Base-by-base conservation (phyloP, 352 stramenopile species). In the Pythium coloratum region DNA sequence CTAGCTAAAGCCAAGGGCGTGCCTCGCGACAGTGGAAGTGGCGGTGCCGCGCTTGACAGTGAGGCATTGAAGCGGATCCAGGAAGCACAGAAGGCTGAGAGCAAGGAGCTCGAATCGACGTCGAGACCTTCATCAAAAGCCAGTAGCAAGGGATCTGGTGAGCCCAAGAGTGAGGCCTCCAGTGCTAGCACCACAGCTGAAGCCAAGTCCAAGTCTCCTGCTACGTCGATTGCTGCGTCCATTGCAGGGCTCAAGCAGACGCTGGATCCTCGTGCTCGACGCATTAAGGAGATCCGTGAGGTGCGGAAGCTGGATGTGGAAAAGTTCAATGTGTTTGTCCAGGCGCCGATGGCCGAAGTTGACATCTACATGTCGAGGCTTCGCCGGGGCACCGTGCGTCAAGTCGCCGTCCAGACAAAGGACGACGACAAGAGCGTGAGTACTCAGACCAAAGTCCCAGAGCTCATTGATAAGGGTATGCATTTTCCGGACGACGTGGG, bases 401-500 rank as follows among this genome's bases (percentile, higher is more conserved):
- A 91, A 28, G 80, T 76, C 0, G 84, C 84, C 34, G 67, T 77
- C 1, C 83, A 92, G 55, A 88, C 80, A 0, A 88, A 78, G 59
- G 84, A 91, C 42, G 82, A 81, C 10, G 81, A 80, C 24, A 80
- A 82, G 40, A 66, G 69, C 2, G 66, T 80, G 3, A 62, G 40
- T 14, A 88, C 77, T 14, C 82, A 91, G 66, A 91, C 82, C 10
- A 87, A 90, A 47, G 53, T 68, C 6, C 66, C 75, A 1, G 58
- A 75, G n/a, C 59, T 64, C 0, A 56, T 74, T 8, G 74, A 89
- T 49, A 80, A 85, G 38, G 75, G 70, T 34, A 92, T 90, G 82
- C 79, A 89, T 38, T 92, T 90, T 26, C 84, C 84, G 0, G 84
- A 92, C 38, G 82, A 92, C n/a, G 81, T 90, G 5, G 84, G 84